These are phyloP conservation scores for Taxawa tesnikishii DNA, from an alignment of 2,329 filamentous ascomycete species.

Conservation along the genomic window DNA sequence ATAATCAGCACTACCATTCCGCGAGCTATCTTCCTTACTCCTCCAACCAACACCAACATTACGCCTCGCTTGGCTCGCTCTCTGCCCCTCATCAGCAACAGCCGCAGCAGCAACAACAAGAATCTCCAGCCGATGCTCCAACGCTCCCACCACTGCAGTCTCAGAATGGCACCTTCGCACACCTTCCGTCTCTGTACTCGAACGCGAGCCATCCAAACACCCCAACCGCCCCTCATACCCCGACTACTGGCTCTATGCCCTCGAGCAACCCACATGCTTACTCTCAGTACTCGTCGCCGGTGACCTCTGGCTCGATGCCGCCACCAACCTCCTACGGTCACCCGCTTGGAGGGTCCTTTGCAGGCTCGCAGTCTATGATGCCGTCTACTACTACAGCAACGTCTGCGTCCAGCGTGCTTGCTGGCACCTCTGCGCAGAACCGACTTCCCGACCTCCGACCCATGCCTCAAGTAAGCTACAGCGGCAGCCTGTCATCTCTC, in stretches of 20 bases:
- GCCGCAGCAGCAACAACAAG: constrained; percentile 7
- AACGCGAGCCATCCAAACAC: constrained; percentile 18
- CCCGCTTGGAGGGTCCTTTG: constrained; percentile 12
- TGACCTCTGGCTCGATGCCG: constrained; percentile 20
- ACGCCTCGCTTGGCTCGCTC: background rate
- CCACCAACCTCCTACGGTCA: constrained; percentile 15
- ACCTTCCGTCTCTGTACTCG: constrained; percentile 20
- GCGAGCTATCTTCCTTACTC: background rate
- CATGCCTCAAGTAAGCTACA: constrained; percentile 27
- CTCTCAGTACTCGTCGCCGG: constrained; percentile 16
- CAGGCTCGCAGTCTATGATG: constrained; percentile 16
- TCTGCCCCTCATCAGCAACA: constrained; percentile 10
- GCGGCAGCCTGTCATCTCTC: constrained; percentile 17
- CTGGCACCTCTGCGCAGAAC: constrained; percentile 9
- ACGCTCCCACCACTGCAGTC: constrained; percentile 23
- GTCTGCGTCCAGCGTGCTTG: constrained; percentile 11
- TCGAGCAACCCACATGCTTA: constrained; percentile 15
- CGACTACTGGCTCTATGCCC: constrained; percentile 16
- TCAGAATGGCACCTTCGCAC: constrained; percentile 15
- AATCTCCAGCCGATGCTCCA: constrained; percentile 12
- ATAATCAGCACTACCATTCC: constrained; percentile 5
- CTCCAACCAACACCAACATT: background rate
- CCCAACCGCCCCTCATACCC: constrained; percentile 21
- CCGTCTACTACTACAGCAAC: constrained; percentile 20
- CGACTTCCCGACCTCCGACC: constrained; percentile 27